Evolutionary conservation across 1,139 yeast genomes (phyloP), one percentile per base, ranked within the genome.

Genomic region (Kluyveromyces sp.): DNA sequence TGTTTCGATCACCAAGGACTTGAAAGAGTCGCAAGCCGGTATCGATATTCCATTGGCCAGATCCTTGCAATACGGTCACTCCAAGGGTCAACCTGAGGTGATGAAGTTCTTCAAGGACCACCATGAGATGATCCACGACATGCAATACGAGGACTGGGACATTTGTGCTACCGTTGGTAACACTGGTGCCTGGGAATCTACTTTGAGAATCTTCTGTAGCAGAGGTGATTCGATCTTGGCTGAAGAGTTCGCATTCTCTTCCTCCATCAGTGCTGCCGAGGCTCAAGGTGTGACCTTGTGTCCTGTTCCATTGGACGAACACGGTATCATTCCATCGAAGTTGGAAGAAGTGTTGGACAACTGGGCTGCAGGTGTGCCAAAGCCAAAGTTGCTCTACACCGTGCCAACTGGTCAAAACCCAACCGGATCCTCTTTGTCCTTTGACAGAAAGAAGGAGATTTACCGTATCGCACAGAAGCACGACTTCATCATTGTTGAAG

Each of bases 321-420:
- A 76, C 54, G 97, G 97, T 54, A 74, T 90, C 44, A 66, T 86
- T 46, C 96, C 97, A 25, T 83, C 79, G 45, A 77, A 77, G 42
- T 72, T 90, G 50, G 90, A 74, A 25, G 67, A 68, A 41, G 70
- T 79, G 51, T 74, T 90, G 63, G 78, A 74, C 55, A 72, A 75
- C 58, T 89, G 97, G 97, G 77, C 75, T 27, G 45, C 32, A 21
- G 39, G 36, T 25, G 41, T 39, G n/a, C 77, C 79, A 5, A 77
- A 76, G 65, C 95, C 95, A 51, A 86, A 83, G 66, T 71, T 89
- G 48, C 74, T 89, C 54, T 89, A 89, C 74, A 82, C 90, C 40
- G 86, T 89, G 58, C 81, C 89, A 53, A 89, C 96, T 10, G 97
- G 97, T 45, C 97, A 90, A 71, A 90, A 90, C 72, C 97, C 97